Evolutionary conservation across 1,139 yeast species (phyloP), one percentile per base, ranked within the genome.

Genomic region (Kurtzmaniella quercitrusa): DNA sequence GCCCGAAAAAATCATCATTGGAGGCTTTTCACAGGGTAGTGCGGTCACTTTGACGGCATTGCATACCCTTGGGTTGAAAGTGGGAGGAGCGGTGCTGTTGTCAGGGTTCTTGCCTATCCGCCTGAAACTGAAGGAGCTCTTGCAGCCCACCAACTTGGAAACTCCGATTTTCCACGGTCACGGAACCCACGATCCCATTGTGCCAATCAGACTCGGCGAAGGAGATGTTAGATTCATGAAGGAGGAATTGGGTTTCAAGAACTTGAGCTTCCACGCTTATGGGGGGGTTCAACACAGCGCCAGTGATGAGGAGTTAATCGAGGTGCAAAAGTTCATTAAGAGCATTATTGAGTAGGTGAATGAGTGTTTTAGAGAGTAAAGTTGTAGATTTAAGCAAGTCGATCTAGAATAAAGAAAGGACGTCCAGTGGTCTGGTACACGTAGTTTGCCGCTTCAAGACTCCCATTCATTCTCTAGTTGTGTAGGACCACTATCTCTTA

Each of bases 11-110:
- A 85, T 93, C 42, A 72, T 93, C 14, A 69, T 93, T 49, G 98
- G 98, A 31, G 98, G 98, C 1, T 93, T 93, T 59, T 84, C 95
- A 7, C 98, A 93, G 65, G 98, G 98, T 47, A 95, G 90, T 41
- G 93, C 95, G 1, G 52, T 91, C 11, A 67, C 95, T 1, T 66
- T 87, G 46, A 91, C 90, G 2, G 59, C 72, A 9, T 52, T 59
- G n/a, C 50, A 73, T 1, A 50, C 62, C 34, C 62, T 76, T 37
- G 81, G 84, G 21, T 59, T 67, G 44, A 85, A 83, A 54, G 67
- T 91, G 19, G 98, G 88, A 12, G 98, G 96, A 2, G 73, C 85
- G 38, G 65, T 87, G 15, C 81, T 85, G 0, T 67, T 91, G 41
- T 85, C 96, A 1, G 98, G 96, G 1, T 90, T 88, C 54, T 66